Base-by-base conservation (phyloP, 2,329 filamentous ascomycete genomes). In the Ciborinia camelliae region DNA sequence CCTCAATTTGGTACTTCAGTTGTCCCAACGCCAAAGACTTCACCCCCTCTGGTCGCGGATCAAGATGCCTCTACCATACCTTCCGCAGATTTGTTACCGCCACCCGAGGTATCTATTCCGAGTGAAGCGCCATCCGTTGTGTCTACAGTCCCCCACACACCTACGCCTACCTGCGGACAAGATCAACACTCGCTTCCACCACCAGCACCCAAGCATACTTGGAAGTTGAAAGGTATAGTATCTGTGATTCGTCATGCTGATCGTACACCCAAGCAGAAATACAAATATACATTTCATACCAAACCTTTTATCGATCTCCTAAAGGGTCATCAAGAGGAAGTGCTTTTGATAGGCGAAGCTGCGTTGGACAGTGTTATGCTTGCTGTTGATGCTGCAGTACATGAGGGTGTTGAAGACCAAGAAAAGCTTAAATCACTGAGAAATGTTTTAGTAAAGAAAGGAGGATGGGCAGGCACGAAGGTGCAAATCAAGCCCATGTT, bases 401-500 rank as follows among this genome's bases (percentile, higher is more conserved):
- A 86, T 41, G 86, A 92, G 71, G 90, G 89, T 0, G 81, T 92
- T 26, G 95, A 99, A 76, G 96, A 99, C 73, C 83, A 83, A 57
- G 86, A 85, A 59, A 99, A 99, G 78, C 86, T 99, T n/a, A 88
- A 86, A 69, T 82, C 91, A 50, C 82, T 99, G 58, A 89, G 90
- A 65, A 94, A 94, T 68, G 94, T 96, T 7, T 80, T 99, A 8
- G 87, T 91, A 50, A 96, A 95, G 78, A 99, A 99, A 77, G 92
- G 93, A 1, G 88, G 87, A 26, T 97, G 94, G 90, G 89, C 92
- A 4, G 95, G 95, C 0, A 99, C 95, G 1, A 99, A 99, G 76
- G 92, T 99, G 2, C 95, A 99, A 77, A 98, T 99, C 76, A 99
- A 99, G 77, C 95, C 95, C 12, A 97, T 99, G 92, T 99, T 99